Evolutionary conservation across 176 grass and related monocot species (phyloP), one percentile per base, ranked within the genome.

Genomic region (Olyra latifolia): DNA sequence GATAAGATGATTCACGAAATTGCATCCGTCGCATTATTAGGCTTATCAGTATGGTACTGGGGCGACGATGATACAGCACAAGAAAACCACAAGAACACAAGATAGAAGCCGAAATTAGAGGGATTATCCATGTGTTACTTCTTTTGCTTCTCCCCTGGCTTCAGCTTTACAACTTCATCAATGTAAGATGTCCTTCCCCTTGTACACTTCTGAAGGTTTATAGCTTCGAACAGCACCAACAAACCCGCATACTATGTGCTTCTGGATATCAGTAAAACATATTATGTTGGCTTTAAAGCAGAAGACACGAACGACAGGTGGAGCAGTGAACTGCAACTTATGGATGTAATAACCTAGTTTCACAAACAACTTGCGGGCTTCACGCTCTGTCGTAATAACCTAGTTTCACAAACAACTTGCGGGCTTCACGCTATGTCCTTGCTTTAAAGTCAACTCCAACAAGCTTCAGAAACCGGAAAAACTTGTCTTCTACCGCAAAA

Each of bases 301-400:
- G 82, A 96, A 96, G 39, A 88, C 90, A 0, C 85, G 75, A 61
- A 96, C 93, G 4, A 85, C 85, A 10, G 90, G 90, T 62, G 90
- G 90, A 44, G 89, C 90, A 0, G 79, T 71, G 54, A 97, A 97
- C 27, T 88, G 87, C 27, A 96, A 82, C 61, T 96, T 90, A 3
- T 92, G 93, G 50, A 71, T 90, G 75, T n/a, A n/a, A n/a, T 88
- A 97, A 3, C 93, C 90, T 15, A 93, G 44, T 61, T 97, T 97
- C 75, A 97, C 76, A 59, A 97, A 97, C 58, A 95, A 66, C 75
- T 92, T 78, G 0, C 87, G 84, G 23, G 87, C 93, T 85, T 84
- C 62, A 25, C 43, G 23, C 87, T 95, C 93, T 40, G 89, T n/a
- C n/a, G n/a, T n/a, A n/a, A n/a, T n/a, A n/a, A n/a, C n/a, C n/a